Base-by-base conservation (phyloP, 2,329 filamentous ascomycete genomes). In the Paecilomyces niveus region DNA sequence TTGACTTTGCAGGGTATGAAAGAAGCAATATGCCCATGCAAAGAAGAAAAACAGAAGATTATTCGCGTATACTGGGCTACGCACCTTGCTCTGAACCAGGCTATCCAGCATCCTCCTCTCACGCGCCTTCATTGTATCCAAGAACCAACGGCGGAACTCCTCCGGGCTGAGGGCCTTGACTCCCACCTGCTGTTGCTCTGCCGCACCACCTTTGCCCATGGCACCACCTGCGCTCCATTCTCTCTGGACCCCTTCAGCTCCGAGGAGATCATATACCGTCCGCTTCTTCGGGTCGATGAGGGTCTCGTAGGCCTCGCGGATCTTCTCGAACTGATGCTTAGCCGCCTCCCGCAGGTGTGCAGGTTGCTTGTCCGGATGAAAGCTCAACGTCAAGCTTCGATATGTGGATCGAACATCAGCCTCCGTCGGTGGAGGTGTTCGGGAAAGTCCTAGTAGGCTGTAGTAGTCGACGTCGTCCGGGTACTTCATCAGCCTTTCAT, bases 331-430 rank as follows among this genome's bases (percentile, higher is more conserved):
- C n/a, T 77, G 71, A 9, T 59, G 63, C 59, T 70, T 62, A 7
- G 76, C 76, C 0, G 70, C 68, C 18, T 74, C 69, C 45, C 68
- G 72, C 33, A 73, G 63, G 49, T 75, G 67, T 39, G 67, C 54
- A 3, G 76, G 76, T 57, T 78, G 76, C 61, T 78, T 78, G 62
- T 78, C 76, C 18, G 76, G 76, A 55, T 78, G 76, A 58, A 78
- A 78, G 61, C 72, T 76, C 24, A 77, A 69, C 8, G 73, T 74
- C 57, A 78, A 63, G 31, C 66, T 73, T 54, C 72, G 73, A 62
- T 77, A 78, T n/a, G 76, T 76, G 49, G 75, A 72, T 26, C 76
- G 74, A 55, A 78, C 74, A 51, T 76, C 69, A 26, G 74, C 61
- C 7, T 76, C 72, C 32, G 70, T 73, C 1, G 76, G 76, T 1